A percentile compares a stretch with the other conserved stretches of the same genome.
These are phyloP conservation scores for Micromonas pusilla DNA, from an alignment of 139 green algal species.

Conservation along the genomic window DNA sequence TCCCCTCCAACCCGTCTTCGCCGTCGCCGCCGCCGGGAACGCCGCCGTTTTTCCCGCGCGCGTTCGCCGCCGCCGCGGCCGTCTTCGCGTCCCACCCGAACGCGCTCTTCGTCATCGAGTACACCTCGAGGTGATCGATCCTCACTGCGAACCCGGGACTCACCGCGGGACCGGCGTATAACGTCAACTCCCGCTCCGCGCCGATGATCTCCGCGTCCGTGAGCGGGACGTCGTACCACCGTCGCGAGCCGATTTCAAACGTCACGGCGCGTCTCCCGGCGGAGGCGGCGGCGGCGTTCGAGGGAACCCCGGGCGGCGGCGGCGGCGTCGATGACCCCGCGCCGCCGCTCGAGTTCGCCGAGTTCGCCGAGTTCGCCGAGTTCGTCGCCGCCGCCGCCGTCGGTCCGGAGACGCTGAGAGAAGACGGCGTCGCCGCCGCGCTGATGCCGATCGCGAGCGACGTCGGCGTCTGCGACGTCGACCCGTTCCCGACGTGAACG, in stretches of 20 bases:
- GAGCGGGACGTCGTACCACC: slow-evolving; percentile 49
- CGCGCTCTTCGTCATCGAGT: slow-evolving; percentile 31
- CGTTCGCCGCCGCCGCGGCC: slow-evolving; percentile 15
- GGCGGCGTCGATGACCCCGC: too few relatives aligned
- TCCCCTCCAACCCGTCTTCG: too few relatives aligned
- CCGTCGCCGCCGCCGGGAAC: too few relatives aligned
- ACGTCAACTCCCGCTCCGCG: slow-evolving; percentile 22
- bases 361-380: not conserved
- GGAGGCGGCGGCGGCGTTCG: not conserved
- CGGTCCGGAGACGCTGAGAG: not conserved
- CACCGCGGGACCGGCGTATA: slow-evolving; percentile 35
- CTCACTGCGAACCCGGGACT: slow-evolving; percentile 11
- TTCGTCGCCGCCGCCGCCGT: too few relatives aligned
- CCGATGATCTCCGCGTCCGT: slow-evolving; percentile 36
- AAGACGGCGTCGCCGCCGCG: not conserved
- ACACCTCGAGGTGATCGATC: slow-evolving; percentile 45
- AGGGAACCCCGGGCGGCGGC: too few relatives aligned
- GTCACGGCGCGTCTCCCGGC: not conserved
- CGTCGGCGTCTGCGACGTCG: slow-evolving; percentile 29
- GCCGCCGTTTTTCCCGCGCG: too few relatives aligned
- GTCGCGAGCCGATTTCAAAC: slow-evolving; percentile 19
- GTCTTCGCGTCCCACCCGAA: slow-evolving; percentile 35
- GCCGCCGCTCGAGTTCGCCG: too few relatives aligned
- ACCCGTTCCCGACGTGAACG: slow-evolving; percentile 31
- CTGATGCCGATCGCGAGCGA: slow-evolving; percentile 36